Evolutionary conservation across 768 basidiomycete species (phyloP), one percentile per base, ranked within the genome.

Genomic region (Cyathus striatus): DNA sequence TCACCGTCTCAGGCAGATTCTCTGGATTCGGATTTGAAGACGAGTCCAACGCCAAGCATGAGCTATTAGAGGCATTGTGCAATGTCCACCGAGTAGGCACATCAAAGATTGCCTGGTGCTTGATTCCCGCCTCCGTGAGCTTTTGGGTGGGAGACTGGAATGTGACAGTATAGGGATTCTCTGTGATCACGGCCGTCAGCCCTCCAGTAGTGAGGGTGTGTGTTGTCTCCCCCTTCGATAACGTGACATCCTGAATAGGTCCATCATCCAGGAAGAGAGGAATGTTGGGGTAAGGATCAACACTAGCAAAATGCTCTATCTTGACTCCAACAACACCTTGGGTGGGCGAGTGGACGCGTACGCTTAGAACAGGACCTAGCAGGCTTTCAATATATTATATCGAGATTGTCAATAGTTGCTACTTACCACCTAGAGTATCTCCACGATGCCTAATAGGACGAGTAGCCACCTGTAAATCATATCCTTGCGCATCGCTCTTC

Each of bases 241-340:
- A 51, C 4, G 58, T 58, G 26, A 69, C 65, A 23, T 69, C 73
- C 3, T 67, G 66, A 27, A 77, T 57, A 13, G 78, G 64, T 3
- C 72, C 65, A 17, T 63, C 76, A 50, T 84, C 75, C 3, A 82
- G 82, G 58, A 85, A 86, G 24, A 85, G 69, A 20, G 73, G 64
- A 45, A 84, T 83, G 27, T 58, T 58, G 10, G 78, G 72, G 3
- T 57, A 58, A 4, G 71, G 66, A 13, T 73, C 60, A 32, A 50
- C 46, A 47, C 72, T 61, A 43, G 64, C 66, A 60, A 79, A 77
- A 56, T 79, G 71, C 50, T 73, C 66, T 52, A 83, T 72, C 57
- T 70, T 76, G 30, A 81, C 73, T 5, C 73, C 78, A 39, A 80
- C 65, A 5, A 78, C 70, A 10, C 73, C 76, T 52, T 78, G 67